These are phyloP conservation scores for Tetracladium setigerum DNA, from an alignment of 495 filamentous ascomycete species.

Conservation along the genomic window DNA sequence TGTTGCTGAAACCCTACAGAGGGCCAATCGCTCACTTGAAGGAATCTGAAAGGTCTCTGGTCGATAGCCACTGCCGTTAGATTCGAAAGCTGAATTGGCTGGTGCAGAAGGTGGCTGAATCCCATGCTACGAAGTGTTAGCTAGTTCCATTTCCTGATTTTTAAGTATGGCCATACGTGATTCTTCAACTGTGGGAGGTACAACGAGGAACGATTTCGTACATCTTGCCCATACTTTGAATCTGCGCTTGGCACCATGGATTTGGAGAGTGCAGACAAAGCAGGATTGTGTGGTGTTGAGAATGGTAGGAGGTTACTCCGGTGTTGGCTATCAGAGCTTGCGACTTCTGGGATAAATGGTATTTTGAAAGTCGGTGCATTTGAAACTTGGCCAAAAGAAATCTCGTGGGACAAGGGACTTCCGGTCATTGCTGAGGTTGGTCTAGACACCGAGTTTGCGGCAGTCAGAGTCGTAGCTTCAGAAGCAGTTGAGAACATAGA, in stretches of 20 bases:
- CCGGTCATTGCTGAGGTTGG: background rate
- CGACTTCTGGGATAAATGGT: conserved; percentile 4
- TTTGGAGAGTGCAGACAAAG: background rate
- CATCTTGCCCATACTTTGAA: background rate
- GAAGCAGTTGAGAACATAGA: background rate
- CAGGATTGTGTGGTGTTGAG: background rate
- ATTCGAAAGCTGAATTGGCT: no score
- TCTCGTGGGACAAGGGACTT: background rate
- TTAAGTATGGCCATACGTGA: background rate
- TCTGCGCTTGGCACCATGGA: background rate
- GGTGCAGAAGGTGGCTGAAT: no score
- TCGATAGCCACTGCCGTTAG: no score
- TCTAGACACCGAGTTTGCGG: no score
- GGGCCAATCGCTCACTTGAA: no score
- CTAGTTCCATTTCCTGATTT: no score
- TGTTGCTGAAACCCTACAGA: background rate
- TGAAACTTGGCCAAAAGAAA: background rate
- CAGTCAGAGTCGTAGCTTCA: background rate
- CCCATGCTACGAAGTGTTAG: no score
- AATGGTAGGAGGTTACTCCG: background rate
- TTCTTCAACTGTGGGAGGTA: background rate
- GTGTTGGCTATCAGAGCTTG: background rate
- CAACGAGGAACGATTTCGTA: background rate
- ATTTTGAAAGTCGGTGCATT: conserved; percentile 14
- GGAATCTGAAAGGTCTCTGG: no score